Base-by-base conservation (phyloP, 2,329 filamentous ascomycete genomes). In the Pseudocercospora macadamiae region DNA sequence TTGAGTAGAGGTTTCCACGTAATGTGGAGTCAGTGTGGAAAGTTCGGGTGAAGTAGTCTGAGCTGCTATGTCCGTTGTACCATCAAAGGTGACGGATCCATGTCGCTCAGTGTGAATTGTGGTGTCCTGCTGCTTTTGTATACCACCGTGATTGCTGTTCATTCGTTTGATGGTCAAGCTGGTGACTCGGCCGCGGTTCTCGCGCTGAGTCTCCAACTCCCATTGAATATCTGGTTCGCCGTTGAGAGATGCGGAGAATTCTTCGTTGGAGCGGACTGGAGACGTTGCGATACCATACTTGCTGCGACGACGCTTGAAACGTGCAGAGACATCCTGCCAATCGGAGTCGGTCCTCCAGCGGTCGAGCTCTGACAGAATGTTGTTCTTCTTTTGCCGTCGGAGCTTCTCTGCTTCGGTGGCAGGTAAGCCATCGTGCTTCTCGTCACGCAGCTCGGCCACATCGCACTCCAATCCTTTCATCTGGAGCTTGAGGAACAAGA, bases 401-500 rank as follows among this genome's bases (percentile, higher is more conserved):
- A 45, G 45, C 12, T 37, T 45, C 45, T 55, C 39, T 28, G 53
- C 32, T 45, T 44, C 55, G 16, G 53, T 47, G 21, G 45, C 39
- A 44, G 55, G 54, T 18, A 57, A 60, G n/a, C 57, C 54, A n/a
- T 60, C 58, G 23, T 51, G 53, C 12, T 55, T 63, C 25, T 61
- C 56, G 44, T 59, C 59, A 16, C 55, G 56, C 28, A 65, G 57
- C 32, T 64, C 63, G 23, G 66, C 66, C 7, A 71, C 67, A 47
- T 74, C 71, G 2, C 71, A 63, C 51, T 76, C 73, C 18, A 77
- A 53, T 4, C 70, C 69, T 60, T 73, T 73, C 48, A 77, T 66
- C 60, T 76, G 74, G 28, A 76, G 59, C 64, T 75, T 74, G 42
- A 77, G 60, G 53, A 72, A 75, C 34, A 77, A 66, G 18, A 77